phyloP scores from a whole-genome alignment of 148 eudicot species.

The Rhododendron mucronatum region DNA sequence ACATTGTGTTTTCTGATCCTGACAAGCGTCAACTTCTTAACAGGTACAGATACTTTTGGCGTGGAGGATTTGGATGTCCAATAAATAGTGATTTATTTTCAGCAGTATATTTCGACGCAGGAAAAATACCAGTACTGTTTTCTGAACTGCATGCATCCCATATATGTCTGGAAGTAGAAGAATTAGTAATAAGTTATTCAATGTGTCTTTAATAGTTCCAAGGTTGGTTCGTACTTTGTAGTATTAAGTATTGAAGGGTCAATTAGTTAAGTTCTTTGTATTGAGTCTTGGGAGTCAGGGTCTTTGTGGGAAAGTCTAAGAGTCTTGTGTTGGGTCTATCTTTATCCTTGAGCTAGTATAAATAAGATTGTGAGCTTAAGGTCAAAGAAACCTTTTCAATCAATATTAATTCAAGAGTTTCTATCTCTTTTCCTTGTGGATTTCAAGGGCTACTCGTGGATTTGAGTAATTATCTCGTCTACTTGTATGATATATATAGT shows the following conservation, averaged over 20 bases:
- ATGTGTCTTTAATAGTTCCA: no score
- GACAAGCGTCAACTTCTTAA: conserved; percentile 81
- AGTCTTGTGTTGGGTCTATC: no score
- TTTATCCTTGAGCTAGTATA: background rate
- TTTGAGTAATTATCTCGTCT: no score
- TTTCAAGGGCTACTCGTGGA: no score
- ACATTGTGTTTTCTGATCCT: conserved; percentile 73
- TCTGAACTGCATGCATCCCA: background rate
- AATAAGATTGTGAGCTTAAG: background rate
- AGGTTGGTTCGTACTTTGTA: no score
- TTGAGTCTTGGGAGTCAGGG: no score
- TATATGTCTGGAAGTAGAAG: background rate
- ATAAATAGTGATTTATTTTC: background rate
- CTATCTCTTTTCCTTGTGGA: background rate
- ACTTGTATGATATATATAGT: no score
- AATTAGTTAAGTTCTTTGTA: no score
- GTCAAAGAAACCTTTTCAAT: background rate
- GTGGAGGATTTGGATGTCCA: background rate
- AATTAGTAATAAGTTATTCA: no score
- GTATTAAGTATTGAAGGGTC: no score
- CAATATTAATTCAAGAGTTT: no score
- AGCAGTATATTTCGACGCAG: background rate
- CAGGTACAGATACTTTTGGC: conserved; percentile 32
- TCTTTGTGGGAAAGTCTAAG: no score
- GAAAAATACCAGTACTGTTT: background rate